These are phyloP conservation scores for Viola odorata DNA, from an alignment of 345 rosid species.

Conservation along the genomic window DNA sequence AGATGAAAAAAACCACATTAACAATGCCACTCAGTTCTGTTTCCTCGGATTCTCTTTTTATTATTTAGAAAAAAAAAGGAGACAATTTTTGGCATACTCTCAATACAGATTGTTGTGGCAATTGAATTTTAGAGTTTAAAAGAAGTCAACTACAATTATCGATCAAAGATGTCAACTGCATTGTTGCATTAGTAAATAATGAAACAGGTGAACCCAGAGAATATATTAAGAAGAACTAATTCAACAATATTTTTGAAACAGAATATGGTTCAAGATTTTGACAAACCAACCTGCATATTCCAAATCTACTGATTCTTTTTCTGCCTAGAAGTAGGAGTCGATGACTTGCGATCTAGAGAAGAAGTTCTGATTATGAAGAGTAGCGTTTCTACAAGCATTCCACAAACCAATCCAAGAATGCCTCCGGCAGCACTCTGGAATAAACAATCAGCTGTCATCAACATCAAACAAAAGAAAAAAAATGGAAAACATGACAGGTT, in stretches of 20 bases:
- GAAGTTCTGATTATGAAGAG: conserved; percentile 77
- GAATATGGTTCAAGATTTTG: neutral
- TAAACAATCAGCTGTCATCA: neutral
- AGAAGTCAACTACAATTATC: no score
- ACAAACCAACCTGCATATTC: neutral
- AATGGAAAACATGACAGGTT: neutral
- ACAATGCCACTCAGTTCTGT: no score
- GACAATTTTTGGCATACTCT: no score
- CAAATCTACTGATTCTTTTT: conserved; percentile 63
- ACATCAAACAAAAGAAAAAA: neutral
- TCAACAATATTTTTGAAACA: neutral
- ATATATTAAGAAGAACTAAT: neutral
- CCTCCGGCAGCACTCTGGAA: conserved; percentile 93
- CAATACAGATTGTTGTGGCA: no score
- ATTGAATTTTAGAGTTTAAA: no score
- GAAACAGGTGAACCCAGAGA: no score
- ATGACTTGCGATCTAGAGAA: conserved; percentile 32
- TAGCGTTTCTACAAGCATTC: conserved; percentile 89
- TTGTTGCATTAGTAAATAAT: no score
- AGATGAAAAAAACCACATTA: no score
- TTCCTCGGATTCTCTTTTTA: no score
- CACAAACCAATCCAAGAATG: conserved; percentile 76
- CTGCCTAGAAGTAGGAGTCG: conserved; percentile 36
- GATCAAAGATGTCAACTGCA: no score
- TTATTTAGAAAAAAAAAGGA: no score